Evolutionary conservation across 2,329 filamentous ascomycete species (phyloP).

Genomic region (Claviceps citrina): DNA sequence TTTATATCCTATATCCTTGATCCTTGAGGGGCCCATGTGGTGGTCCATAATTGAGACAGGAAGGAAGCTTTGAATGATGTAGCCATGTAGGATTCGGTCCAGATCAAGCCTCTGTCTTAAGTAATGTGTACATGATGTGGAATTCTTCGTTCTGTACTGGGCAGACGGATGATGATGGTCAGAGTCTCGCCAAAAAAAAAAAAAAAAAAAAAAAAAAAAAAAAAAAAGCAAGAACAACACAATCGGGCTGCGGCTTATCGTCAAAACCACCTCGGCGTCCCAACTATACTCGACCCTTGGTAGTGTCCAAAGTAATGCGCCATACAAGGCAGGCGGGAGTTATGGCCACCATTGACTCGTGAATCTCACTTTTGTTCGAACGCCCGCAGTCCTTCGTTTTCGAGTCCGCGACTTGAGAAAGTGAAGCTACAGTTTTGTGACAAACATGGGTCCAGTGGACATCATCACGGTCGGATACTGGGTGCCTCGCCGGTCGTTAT

Average conservation of each 20-base stretch:
- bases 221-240: not conserved
- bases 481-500: not conserved
- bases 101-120: no score
- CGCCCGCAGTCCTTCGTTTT: not conserved
- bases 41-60: no score
- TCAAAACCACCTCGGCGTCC: not conserved
- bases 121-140: no score
- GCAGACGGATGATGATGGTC: no score
- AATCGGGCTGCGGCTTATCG: not conserved
- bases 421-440: not conserved
- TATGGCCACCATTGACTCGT: not conserved
- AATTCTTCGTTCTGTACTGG: no score
- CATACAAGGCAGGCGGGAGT: not conserved
- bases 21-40: no score
- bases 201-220: not conserved
- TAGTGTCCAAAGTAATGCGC: constrained; percentile 1
- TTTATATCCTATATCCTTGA: not conserved
- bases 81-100: no score
- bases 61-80: no score
- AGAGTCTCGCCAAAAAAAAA: no score
- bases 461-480: constrained; percentile 5
- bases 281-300: constrained; percentile 1
- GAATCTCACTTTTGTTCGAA: not conserved
- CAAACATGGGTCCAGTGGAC: constrained; percentile 2
- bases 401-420: not conserved